Percentiles rank a stretch among this genome's conserved stretches.
Conservation (phyloP, 2,329 filamentous ascomycete species). For the Talaromyces rugulosus region DNA sequence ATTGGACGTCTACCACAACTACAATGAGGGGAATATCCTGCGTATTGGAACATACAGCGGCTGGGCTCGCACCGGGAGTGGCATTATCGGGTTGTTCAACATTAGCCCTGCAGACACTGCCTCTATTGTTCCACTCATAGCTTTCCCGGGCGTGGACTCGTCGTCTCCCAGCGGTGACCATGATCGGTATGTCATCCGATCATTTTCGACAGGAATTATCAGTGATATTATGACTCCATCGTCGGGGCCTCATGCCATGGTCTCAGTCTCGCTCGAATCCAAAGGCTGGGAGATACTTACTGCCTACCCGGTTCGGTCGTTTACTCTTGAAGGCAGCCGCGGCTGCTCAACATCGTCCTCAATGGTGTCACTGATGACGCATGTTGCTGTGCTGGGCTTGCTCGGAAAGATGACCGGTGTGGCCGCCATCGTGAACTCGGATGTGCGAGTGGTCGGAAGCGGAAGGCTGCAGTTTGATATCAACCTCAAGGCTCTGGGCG, state of each 20-base stretch:
- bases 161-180: conserved; percentile 16
- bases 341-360: conserved; percentile 21
- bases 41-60: conserved; percentile 78
- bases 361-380: conserved; percentile 22
- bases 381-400: conserved; percentile 69
- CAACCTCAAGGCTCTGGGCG: conserved; percentile 74
- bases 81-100: conserved; percentile 83
- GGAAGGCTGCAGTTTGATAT: conserved; percentile 62
- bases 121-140: conserved; percentile 65
- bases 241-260: conserved; percentile 39
- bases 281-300: conserved; percentile 78
- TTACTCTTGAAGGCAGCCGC: conserved; percentile 37
- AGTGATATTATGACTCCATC: conserved; percentile 35
- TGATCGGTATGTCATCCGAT: conserved; percentile 65
- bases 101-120: conserved; percentile 58
- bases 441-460: conserved; percentile 55
- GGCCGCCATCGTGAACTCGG: conserved; percentile 66
- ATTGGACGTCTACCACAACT: conserved; percentile 69
- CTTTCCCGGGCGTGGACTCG: conserved; percentile 66
- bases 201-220: conserved; percentile 64
- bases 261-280: conserved; percentile 60
- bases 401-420: conserved; percentile 86
- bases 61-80: conserved; percentile 61
- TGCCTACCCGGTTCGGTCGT: conserved; percentile 62
- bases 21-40: conserved; percentile 67